Evolutionary conservation across 805 yeast species (phyloP), one percentile per base, ranked within the genome.

Genomic region (Vanderwaltozyma verrucispora): DNA sequence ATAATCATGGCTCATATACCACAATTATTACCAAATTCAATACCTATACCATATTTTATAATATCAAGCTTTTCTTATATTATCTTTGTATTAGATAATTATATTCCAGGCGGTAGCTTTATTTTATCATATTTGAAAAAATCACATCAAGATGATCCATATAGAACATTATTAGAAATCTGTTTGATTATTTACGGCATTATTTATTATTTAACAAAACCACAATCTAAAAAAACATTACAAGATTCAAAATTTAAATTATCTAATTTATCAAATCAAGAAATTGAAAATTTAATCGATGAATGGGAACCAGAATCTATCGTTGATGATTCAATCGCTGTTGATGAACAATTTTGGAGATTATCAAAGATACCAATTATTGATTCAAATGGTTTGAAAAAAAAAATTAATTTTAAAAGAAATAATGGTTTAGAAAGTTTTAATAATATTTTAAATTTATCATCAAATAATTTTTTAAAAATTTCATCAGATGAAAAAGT

Each of bases 221-320:
- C 80, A 81, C 34, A 84, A 76, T 80, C 86, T 39, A 69, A 69
- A 44, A 38, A 38, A 21, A 20, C 14, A 26, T n/a, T 26, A 14
- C 32, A 38, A 4, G 15, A 20, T 26, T 33, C 37, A 10, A 33
- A 33, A 6, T 28, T 23, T 9, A 28, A 30, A 17, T 26, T 30
- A 3, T 20, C 16, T 9, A 38, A 36, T 21, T 65, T 83, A 39
- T 62, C 76, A 2, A 54, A 62, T 14, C 60, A 57, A 38, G 98
- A 89, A 52, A 69, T 86, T 26, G 89, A 88, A 49, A 89, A 81
- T 33, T 69, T 92, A 40, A 74, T 85, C 37, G 80, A 76, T 8
- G 96, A 88, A 41, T 92, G 98, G 98, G 73, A 72, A 43, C 97
- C 98, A 0, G 92, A 78, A 51, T 84, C 95, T 0, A 59, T 92